Conservation (phyloP, 257 asterid genomes). For the Mentha longifolia region DNA sequence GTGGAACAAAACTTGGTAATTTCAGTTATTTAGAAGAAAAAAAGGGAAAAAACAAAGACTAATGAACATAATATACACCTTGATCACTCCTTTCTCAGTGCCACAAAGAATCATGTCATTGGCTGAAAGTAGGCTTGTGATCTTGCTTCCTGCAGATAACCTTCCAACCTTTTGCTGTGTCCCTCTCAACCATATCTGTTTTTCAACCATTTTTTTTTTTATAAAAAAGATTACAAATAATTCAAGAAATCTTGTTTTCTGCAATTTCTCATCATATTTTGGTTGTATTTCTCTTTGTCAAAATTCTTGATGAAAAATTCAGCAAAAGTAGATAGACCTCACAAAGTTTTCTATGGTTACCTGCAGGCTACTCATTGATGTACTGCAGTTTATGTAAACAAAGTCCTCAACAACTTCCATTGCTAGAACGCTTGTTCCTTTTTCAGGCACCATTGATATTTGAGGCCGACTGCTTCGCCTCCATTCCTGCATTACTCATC, state of each 20-base stretch:
- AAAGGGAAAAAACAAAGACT: not conserved
- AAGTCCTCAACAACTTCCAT: constrained; percentile 98
- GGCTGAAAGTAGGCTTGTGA: constrained; percentile 82
- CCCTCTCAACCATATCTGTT: constrained; percentile 89
- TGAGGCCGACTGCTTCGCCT: constrained; percentile 65
- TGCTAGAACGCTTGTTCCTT: constrained; percentile 65
- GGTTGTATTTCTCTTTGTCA: not conserved
- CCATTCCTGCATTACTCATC: constrained; percentile 75
- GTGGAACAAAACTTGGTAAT: not conserved
- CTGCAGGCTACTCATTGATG: constrained; percentile 79
- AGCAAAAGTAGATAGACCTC: not conserved
- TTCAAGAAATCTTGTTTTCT: not conserved
- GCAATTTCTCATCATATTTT: not conserved
- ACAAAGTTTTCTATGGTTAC: constrained; percentile 38
- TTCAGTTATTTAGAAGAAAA: not conserved
- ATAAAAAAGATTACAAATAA: not conserved
- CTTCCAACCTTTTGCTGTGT: constrained; percentile 90
- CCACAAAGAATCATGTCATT: constrained; percentile 95
- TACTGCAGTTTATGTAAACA: constrained; percentile 64
- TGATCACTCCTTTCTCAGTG: constrained; percentile 81
- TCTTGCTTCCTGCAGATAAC: constrained; percentile 90
- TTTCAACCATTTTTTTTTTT: not conserved
- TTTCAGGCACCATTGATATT: constrained; percentile 60
- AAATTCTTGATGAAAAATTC: not conserved
- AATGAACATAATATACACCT: constrained; percentile 46